These are phyloP conservation scores for Tremella mesenterica DNA, from an alignment of 768 basidiomycete genomes.

Conservation along the genomic window DNA sequence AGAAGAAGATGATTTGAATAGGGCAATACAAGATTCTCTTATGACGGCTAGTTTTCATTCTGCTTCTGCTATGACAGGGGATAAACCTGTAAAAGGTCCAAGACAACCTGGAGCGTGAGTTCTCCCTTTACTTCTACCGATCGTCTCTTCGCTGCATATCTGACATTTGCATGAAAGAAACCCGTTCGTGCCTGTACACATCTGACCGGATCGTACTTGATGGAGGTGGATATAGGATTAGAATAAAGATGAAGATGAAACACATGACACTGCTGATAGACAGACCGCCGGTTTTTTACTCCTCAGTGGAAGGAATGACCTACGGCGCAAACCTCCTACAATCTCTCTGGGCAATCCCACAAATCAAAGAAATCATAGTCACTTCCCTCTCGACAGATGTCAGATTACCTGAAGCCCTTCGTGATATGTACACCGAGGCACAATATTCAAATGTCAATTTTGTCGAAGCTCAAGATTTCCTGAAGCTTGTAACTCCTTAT, in stretches of 20 bases:
- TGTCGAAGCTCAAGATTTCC: slow-evolving; percentile 20
- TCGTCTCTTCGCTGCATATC: not conserved
- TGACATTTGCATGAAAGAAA: not conserved
- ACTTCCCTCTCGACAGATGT: not conserved
- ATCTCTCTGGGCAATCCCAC: slow-evolving; percentile 29
- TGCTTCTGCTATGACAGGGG: slow-evolving; percentile 18
- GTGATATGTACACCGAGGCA: not conserved
- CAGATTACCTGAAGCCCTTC: too few relatives aligned
- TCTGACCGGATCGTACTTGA: too few relatives aligned
- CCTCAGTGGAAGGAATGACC: slow-evolving; percentile 19
- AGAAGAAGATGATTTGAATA: slow-evolving; percentile 33
- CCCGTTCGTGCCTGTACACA: too few relatives aligned
- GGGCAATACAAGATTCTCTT: slow-evolving; percentile 39
- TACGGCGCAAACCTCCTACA: slow-evolving; percentile 30
- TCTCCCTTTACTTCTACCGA: not conserved
- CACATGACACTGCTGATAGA: not conserved
- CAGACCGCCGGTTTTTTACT: slow-evolving; percentile 29
- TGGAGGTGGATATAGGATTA: too few relatives aligned
- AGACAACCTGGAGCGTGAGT: slow-evolving; percentile 31
- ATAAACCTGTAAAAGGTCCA: slow-evolving; percentile 12
- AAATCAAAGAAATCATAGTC: slow-evolving; percentile 19
- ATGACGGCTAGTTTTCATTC: slow-evolving; percentile 41
- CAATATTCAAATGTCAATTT: slow-evolving; percentile 1
- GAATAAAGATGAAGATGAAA: too few relatives aligned
- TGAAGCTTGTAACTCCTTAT: slow-evolving; percentile 6